Evolutionary conservation across 2,329 filamentous ascomycete species (phyloP).

Genomic region (Teratosphaeria epicoccoides): DNA sequence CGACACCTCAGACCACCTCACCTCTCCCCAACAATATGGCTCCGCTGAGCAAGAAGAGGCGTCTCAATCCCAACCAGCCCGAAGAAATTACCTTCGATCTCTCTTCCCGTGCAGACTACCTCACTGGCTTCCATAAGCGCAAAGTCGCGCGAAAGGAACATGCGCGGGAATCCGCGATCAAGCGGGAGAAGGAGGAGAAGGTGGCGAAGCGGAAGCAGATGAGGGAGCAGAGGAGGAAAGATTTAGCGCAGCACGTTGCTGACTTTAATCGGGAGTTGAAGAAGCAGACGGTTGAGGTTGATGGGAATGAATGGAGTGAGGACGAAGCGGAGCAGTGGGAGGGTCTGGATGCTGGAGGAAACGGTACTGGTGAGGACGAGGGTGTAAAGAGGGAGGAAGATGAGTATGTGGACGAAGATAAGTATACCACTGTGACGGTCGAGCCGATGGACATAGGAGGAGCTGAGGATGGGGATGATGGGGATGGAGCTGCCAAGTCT

Average conservation of each 20-base stretch:
- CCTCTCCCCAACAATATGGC: conserved; percentile 36
- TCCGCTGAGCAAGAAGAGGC: conserved; percentile 56
- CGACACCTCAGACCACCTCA: background rate
- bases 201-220: conserved; percentile 67
- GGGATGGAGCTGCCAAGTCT: background rate
- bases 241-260: conserved; percentile 71
- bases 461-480: conserved; percentile 27
- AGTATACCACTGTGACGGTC: conserved; percentile 88
- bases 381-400: conserved; percentile 47
- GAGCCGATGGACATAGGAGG: conserved; percentile 56
- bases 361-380: conserved; percentile 7
- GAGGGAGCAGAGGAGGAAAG: conserved; percentile 68
- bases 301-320: conserved; percentile 10
- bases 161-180: conserved; percentile 70
- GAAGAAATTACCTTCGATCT: conserved; percentile 82
- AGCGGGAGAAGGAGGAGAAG: conserved; percentile 67
- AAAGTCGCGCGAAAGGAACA: conserved; percentile 76
- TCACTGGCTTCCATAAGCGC: conserved; percentile 95
- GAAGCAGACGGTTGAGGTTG: conserved; percentile 39
- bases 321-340: conserved; percentile 7
- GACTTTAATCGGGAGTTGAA: conserved; percentile 61
- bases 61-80: conserved; percentile 39
- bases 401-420: conserved; percentile 93
- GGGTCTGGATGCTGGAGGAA: background rate
- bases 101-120: conserved; percentile 68